phyloP scores from a whole-genome alignment of 1,139 yeast species.

The Suhomyces taliae region DNA sequence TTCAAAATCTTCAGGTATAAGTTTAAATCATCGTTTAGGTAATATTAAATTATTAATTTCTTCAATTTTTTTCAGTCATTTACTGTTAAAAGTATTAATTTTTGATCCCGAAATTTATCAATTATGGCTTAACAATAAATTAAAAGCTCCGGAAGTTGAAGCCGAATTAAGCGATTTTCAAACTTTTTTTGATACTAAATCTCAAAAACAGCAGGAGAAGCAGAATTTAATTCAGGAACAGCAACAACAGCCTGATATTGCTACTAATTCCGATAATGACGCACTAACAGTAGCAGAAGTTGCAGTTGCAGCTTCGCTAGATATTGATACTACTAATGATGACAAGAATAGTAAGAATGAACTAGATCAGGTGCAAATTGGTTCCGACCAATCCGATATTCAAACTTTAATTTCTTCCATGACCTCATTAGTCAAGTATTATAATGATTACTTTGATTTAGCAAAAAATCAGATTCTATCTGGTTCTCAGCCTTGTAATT shows the following conservation, averaged over 20 bases:
- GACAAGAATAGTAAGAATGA: too few species aligned
- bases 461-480: slow-evolving; percentile 4
- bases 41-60: slow-evolving; percentile 47
- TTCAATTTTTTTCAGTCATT: slow-evolving; percentile 39
- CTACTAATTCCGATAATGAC: too few species aligned
- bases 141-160: slow-evolving; percentile 14
- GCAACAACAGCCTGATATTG: too few species aligned
- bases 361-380: not conserved
- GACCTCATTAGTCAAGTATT: not conserved
- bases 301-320: too few species aligned
- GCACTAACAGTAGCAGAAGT: too few species aligned
- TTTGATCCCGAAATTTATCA: slow-evolving; percentile 27
- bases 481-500: slow-evolving; percentile 22
- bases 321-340: too few species aligned
- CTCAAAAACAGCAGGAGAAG: not conserved
- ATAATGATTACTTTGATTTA: not conserved
- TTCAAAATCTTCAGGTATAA: slow-evolving; percentile 30
- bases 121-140: slow-evolving; percentile 31
- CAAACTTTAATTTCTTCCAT: not conserved
- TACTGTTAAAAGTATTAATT: slow-evolving; percentile 31
- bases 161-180: not conserved
- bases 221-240: too few species aligned
- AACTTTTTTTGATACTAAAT: not conserved
- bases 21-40: slow-evolving; percentile 52
- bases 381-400: not conserved